These are phyloP conservation scores for Cochlearia excelsa DNA, from an alignment of 345 rosid species.

Conservation along the genomic window DNA sequence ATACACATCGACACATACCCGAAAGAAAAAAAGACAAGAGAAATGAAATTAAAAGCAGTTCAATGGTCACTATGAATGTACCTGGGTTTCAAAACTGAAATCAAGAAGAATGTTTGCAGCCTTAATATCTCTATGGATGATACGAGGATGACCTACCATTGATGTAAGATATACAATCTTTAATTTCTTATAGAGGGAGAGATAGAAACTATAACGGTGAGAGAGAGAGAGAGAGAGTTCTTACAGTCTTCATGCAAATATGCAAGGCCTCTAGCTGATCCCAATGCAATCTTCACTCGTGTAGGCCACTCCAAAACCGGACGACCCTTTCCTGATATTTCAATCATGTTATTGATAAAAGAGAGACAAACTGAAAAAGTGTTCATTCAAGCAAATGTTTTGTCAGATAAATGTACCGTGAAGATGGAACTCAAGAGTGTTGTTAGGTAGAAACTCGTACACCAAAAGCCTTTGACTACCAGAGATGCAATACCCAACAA, in stretches of 20 bases:
- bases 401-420: slow-evolving; percentile 43
- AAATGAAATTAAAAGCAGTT: neutral
- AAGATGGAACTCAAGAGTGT: slow-evolving; percentile 76
- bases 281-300: slow-evolving; percentile 78
- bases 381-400: neutral
- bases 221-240: slow-evolving; percentile 12
- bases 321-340: slow-evolving; percentile 50
- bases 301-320: slow-evolving; percentile 68
- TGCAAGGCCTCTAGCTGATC: slow-evolving; percentile 91
- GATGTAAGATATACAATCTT: slow-evolving; percentile 2
- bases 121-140: slow-evolving; percentile 93
- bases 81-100: slow-evolving; percentile 68
- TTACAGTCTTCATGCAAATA: slow-evolving; percentile 96
- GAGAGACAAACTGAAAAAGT: neutral
- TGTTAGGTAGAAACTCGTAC: slow-evolving; percentile 72
- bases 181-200: neutral
- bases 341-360: slow-evolving; percentile 11
- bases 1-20: neutral
- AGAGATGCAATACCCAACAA: slow-evolving; percentile 72
- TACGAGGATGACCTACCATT: slow-evolving; percentile 74
- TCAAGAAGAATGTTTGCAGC: slow-evolving; percentile 83
- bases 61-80: slow-evolving; percentile 24
- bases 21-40: neutral
- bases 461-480: slow-evolving; percentile 60
- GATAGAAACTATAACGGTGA: slow-evolving; percentile 3